A percentile compares a stretch with the other conserved stretches of the same genome.
Evolutionary conservation across 345 rosid species (phyloP).

Genomic region (Cardamine chenopodiifolia): DNA sequence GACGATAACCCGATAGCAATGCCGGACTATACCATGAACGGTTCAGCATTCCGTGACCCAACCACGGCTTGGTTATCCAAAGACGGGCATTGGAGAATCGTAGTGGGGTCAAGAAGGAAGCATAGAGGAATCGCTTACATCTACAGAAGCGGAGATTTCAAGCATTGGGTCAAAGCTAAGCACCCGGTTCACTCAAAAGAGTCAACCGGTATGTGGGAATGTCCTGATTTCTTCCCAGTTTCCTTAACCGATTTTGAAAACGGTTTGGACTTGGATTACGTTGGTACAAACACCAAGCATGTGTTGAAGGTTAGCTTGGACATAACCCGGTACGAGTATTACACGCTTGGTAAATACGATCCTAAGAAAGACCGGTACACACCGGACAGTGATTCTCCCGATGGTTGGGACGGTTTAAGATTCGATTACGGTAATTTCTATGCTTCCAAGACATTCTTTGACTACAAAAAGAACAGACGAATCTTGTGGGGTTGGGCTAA

Average conservation of each 20-base stretch:
- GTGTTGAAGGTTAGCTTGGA: constrained; percentile 81
- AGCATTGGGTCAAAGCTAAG: constrained; percentile 62
- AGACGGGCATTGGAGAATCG: constrained; percentile 63
- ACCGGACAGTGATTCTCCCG: constrained; percentile 56
- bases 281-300: constrained; percentile 47
- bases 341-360: constrained; percentile 63
- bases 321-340: constrained; percentile 69
- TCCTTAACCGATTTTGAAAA: constrained; percentile 30
- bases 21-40: constrained; percentile 59
- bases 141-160: constrained; percentile 69
- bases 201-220: constrained; percentile 84
- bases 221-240: constrained; percentile 90
- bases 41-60: constrained; percentile 85
- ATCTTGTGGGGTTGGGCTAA: constrained; percentile 86
- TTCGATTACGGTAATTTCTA: constrained; percentile 80
- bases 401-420: constrained; percentile 80
- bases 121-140: constrained; percentile 62
- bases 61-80: constrained; percentile 74
- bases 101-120: constrained; percentile 60
- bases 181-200: constrained; percentile 64
- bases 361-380: constrained; percentile 49
- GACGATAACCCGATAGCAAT: constrained; percentile 60
- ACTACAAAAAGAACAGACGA: constrained; percentile 54
- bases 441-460: constrained; percentile 89
- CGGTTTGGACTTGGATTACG: constrained; percentile 56